These are phyloP conservation scores for Jackrogersella multiformis DNA, from an alignment of 495 filamentous ascomycete genomes.

Conservation along the genomic window DNA sequence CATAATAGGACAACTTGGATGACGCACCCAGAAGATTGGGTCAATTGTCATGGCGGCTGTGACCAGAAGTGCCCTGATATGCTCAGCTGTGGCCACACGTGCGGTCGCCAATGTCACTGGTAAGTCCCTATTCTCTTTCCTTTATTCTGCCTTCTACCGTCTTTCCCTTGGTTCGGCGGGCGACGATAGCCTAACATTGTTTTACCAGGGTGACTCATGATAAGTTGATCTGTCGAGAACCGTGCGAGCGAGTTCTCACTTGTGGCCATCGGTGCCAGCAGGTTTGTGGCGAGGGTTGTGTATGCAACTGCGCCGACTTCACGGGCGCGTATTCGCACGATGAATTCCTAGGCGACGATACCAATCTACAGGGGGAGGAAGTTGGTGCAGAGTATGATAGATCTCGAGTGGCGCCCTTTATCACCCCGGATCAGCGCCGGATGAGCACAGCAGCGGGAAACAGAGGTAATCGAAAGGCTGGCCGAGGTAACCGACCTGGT, in stretches of 20 bases:
- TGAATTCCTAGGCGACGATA: slow-evolving; percentile 19
- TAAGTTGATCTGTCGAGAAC: slow-evolving; percentile 69
- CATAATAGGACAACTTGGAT: slow-evolving; percentile 51
- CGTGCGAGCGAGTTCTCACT: slow-evolving; percentile 64
- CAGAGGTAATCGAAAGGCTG: background rate
- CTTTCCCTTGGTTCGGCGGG: slow-evolving; percentile 8
- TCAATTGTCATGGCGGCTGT: slow-evolving; percentile 69
- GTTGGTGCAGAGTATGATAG: background rate
- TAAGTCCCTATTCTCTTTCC: slow-evolving; percentile 38
- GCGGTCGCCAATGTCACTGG: slow-evolving; percentile 57
- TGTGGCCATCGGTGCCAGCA: slow-evolving; percentile 70
- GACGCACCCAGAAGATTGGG: slow-evolving; percentile 60
- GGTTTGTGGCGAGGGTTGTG: slow-evolving; percentile 52
- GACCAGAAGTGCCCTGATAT: slow-evolving; percentile 56
- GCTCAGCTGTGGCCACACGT: slow-evolving; percentile 55
- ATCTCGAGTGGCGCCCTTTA: slow-evolving; percentile 20
- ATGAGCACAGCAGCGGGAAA: background rate
- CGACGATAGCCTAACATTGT: slow-evolving; percentile 20
- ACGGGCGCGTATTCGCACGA: slow-evolving; percentile 40
- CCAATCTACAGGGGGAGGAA: background rate
- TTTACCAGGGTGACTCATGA: slow-evolving; percentile 68
- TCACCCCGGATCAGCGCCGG: slow-evolving; percentile 13
- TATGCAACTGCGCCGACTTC: slow-evolving; percentile 48
- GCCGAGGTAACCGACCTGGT: background rate
- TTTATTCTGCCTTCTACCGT: background rate